These are phyloP conservation scores for Starmerella powellii DNA, from an alignment of 805 yeast genomes.

Conservation along the genomic window DNA sequence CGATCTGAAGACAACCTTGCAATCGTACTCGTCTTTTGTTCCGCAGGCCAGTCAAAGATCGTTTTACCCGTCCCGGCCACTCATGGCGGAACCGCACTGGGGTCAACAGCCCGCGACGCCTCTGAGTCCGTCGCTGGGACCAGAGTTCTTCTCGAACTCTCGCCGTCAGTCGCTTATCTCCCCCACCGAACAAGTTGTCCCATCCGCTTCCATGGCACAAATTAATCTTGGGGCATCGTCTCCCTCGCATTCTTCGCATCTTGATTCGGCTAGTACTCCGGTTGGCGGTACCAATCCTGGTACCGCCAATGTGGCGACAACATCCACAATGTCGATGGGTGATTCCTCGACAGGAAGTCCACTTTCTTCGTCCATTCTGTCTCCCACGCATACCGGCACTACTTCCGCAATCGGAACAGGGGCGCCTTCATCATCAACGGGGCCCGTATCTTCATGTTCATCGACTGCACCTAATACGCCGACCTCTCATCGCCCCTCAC, in stretches of 20 bases:
- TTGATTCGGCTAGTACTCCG: neutral
- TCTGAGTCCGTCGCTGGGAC: slow-evolving; percentile 13
- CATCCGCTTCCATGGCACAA: slow-evolving; percentile 1
- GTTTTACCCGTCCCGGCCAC: slow-evolving; percentile 15
- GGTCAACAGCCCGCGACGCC: slow-evolving; percentile 18
- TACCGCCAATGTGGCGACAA: neutral
- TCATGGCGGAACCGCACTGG: slow-evolving; percentile 19
- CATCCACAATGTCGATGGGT: neutral
- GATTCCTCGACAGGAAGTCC: neutral
- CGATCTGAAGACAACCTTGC: slow-evolving; percentile 15
- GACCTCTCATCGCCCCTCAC: neutral
- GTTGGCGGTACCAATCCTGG: neutral
- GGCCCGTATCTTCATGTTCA: slow-evolving; percentile 7
- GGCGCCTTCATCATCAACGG: slow-evolving; percentile 16
- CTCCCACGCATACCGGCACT: neutral
- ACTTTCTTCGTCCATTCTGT: neutral
- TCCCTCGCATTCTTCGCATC: slow-evolving; percentile 2
- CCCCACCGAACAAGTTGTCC: slow-evolving; percentile 10
- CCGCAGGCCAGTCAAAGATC: slow-evolving; percentile 12
- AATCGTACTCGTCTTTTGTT: slow-evolving; percentile 5
- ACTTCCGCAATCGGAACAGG: slow-evolving; percentile 1
- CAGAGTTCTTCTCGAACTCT: slow-evolving; percentile 9
- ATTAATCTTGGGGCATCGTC: neutral
- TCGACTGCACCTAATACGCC: neutral
- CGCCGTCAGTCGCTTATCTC: slow-evolving; percentile 15